Conservation (phyloP, 805 yeast species). For the Wickerhamiella cacticola region DNA sequence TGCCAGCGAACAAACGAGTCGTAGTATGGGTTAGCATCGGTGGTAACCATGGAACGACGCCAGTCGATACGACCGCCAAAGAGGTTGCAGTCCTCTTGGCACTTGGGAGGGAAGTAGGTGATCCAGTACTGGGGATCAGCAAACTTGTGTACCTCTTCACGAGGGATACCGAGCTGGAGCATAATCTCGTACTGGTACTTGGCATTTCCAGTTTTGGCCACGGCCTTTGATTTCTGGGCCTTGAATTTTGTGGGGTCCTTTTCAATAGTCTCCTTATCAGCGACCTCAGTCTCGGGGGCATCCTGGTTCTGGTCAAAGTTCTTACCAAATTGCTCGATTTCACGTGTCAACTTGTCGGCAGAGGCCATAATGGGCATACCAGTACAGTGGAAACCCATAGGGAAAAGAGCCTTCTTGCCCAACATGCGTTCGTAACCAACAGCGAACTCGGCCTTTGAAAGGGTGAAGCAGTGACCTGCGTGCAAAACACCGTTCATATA, state of each 20-base stretch:
- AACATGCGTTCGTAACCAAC: slow-evolving; percentile 90
- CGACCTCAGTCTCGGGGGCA: slow-evolving; percentile 27
- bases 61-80: slow-evolving; percentile 95
- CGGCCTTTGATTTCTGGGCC: slow-evolving; percentile 88
- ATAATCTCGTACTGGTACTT: slow-evolving; percentile 93
- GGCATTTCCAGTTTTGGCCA: slow-evolving; percentile 84
- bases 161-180: slow-evolving; percentile 82
- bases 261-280: slow-evolving; percentile 30
- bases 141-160: slow-evolving; percentile 71
- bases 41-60: slow-evolving; percentile 93
- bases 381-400: slow-evolving; percentile 97
- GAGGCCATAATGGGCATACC: slow-evolving; percentile 96
- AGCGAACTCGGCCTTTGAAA: slow-evolving; percentile 85
- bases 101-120: slow-evolving; percentile 78
- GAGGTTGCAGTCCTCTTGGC: slow-evolving; percentile 61
- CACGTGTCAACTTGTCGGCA: slow-evolving; percentile 90
- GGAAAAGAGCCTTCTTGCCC: slow-evolving; percentile 86
- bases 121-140: slow-evolving; percentile 93
- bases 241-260: slow-evolving; percentile 84
- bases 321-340: slow-evolving; percentile 77
- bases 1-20: slow-evolving; percentile 96
- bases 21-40: slow-evolving; percentile 89
- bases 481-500: slow-evolving; percentile 98
- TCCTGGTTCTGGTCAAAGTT: slow-evolving; percentile 56
- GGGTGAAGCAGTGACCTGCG: slow-evolving; percentile 93